These are phyloP conservation scores for Penicillium sp. DNA, from an alignment of 2,329 filamentous ascomycete genomes.

Conservation along the genomic window DNA sequence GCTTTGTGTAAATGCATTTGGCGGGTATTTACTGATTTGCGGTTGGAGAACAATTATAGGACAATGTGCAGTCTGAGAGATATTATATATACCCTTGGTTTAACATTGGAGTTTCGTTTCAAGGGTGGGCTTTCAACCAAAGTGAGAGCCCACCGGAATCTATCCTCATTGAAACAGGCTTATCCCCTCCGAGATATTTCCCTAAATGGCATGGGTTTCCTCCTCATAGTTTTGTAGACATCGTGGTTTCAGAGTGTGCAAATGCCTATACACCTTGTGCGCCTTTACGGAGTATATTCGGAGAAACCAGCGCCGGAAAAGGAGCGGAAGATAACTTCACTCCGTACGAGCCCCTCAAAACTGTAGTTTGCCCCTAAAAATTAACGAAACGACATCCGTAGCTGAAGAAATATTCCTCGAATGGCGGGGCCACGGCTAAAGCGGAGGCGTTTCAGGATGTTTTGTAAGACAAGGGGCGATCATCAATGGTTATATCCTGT, in stretches of 20 bases:
- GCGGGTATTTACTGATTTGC: background rate
- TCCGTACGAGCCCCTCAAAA: too few species aligned
- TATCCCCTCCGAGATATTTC: background rate
- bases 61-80: background rate
- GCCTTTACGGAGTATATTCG: background rate
- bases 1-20: conserved; percentile 10
- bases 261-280: too few species aligned
- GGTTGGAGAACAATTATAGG: background rate
- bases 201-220: background rate
- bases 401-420: conserved; percentile 14
- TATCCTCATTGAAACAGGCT: too few species aligned
- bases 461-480: too few species aligned
- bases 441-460: conserved; percentile 4
- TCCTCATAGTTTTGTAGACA: too few species aligned
- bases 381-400: background rate
- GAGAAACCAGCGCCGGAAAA: background rate
- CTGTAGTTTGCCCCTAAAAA: background rate
- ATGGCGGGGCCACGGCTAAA: background rate
- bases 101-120: background rate
- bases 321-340: background rate
- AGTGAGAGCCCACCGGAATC: background rate
- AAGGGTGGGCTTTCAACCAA: background rate
- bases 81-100: background rate
- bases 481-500: too few species aligned
- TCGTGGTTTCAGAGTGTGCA: too few species aligned